phyloP scores from a whole-genome alignment of 108 stramenopile genomes.

The Hondaea fermentalgiana region DNA sequence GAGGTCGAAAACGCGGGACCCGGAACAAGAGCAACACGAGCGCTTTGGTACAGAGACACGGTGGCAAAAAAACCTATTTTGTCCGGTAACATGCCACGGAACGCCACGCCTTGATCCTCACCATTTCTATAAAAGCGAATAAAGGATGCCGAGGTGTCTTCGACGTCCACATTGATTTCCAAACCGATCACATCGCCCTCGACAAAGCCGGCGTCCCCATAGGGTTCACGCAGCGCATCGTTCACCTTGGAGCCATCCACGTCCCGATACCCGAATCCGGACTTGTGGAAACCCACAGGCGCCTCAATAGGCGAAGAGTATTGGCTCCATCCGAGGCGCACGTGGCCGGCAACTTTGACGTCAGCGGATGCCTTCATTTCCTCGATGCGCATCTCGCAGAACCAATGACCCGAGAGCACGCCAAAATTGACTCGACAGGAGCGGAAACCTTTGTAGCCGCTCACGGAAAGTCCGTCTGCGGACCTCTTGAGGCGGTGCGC shows the following conservation, averaged over 20 bases:
- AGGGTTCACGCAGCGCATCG: neutral
- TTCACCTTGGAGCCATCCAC: conserved; percentile 9
- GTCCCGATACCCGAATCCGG: neutral
- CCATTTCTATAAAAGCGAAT: neutral
- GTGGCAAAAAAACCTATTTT: neutral
- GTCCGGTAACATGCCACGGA: neutral
- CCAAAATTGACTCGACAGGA: neutral
- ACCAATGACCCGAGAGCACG: neutral
- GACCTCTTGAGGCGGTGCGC: too few relatives aligned
- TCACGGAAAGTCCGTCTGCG: neutral
- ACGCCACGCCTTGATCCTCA: neutral
- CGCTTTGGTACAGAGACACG: neutral
- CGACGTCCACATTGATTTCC: neutral
- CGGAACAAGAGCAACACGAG: neutral
- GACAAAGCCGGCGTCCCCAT: neutral
- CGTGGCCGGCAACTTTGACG: neutral
- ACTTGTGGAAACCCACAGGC: neutral
- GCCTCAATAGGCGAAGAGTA: neutral
- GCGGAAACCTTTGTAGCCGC: neutral
- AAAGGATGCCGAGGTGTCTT: neutral
- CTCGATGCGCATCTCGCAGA: neutral
- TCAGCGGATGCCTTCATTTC: neutral
- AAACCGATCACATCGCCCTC: conserved; percentile 5
- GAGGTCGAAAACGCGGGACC: neutral
- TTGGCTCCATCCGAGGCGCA: neutral